A percentile compares a stretch with the other conserved stretches of the same genome.
Conservation (phyloP, 2,329 filamentous ascomycete genomes). For the Phaeosphaeriaceae sp. region DNA sequence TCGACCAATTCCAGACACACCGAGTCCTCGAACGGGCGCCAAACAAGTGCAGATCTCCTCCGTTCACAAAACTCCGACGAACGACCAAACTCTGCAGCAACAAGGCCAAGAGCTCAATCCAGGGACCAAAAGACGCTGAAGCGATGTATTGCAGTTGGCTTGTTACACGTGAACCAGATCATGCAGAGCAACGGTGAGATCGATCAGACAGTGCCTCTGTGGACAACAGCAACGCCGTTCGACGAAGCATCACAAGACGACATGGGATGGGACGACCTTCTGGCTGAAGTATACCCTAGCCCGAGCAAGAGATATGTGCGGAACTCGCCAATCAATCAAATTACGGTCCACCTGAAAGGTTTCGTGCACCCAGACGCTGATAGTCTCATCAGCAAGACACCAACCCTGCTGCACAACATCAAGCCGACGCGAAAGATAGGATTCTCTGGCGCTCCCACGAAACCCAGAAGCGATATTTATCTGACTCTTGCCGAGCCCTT, state of each 20-base stretch:
- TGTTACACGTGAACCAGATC: conserved; percentile 76
- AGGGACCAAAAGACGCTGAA: conserved; percentile 62
- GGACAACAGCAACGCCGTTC: conserved; percentile 65
- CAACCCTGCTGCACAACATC: conserved; percentile 84
- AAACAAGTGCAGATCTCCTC: conserved; percentile 31
- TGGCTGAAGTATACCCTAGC: conserved; percentile 70
- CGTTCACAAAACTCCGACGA: conserved; percentile 31
- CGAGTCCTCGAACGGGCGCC: conserved; percentile 24
- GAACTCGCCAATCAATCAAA: conserved; percentile 73
- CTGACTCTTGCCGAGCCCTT: conserved; percentile 81
- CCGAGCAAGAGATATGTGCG: conserved; percentile 76
- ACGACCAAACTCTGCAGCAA: conserved; percentile 37
- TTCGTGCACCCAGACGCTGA: conserved; percentile 83
- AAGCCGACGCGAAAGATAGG: conserved; percentile 86
- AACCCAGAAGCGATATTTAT: conserved; percentile 92
- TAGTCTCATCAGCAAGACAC: conserved; percentile 80
- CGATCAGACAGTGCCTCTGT: conserved; percentile 79
- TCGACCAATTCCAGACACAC: conserved; percentile 34
- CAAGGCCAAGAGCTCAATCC: conserved; percentile 36
- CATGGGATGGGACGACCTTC: conserved; percentile 75
- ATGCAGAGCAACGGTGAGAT: conserved; percentile 74
- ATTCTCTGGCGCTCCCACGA: conserved; percentile 89
- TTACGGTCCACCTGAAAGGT: conserved; percentile 80
- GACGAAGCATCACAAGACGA: conserved; percentile 54
- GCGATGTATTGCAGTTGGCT: conserved; percentile 77